phyloP scores from a whole-genome alignment of 2,329 filamentous ascomycete genomes.

The Trichoderma sp. region DNA sequence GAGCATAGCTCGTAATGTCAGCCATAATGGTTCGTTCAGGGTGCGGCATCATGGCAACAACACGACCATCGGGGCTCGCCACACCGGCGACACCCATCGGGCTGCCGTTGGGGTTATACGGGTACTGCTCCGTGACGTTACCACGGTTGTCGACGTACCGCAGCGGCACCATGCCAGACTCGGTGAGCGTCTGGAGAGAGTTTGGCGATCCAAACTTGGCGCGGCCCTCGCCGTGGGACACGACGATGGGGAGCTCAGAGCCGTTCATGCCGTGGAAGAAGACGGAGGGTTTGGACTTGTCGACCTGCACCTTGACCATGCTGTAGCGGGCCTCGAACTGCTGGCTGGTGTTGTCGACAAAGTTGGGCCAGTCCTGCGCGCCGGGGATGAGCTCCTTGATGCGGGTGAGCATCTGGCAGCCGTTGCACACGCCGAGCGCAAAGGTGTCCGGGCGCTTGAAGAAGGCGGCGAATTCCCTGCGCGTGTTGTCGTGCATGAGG shows the following conservation, averaged over 20 bases:
- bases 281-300: constrained; percentile 60
- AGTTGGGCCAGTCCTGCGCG: constrained; percentile 78
- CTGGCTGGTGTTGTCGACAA: constrained; percentile 78
- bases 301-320: constrained; percentile 75
- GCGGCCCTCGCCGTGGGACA: constrained; percentile 88
- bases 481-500: constrained; percentile 73
- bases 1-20: constrained; percentile 74
- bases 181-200: constrained; percentile 54
- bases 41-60: constrained; percentile 90
- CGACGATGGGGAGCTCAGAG: constrained; percentile 77
- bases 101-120: constrained; percentile 83
- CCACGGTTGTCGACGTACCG: constrained; percentile 82
- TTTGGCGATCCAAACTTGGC: constrained; percentile 64
- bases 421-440: constrained; percentile 91
- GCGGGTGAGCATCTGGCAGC: constrained; percentile 89
- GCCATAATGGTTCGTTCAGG: constrained; percentile 85
- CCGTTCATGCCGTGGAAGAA: constrained; percentile 89
- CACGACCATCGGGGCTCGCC: constrained; percentile 71
- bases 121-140: constrained; percentile 75
- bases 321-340: constrained; percentile 87
- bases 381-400: constrained; percentile 79
- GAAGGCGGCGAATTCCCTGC: constrained; percentile 77
- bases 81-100: constrained; percentile 79
- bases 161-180: constrained; percentile 69
- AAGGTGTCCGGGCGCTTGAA: constrained; percentile 90